Evolutionary conservation across 305 asterid species (phyloP), one percentile per base, ranked within the genome.

Genomic region (Coffea humblotiana): DNA sequence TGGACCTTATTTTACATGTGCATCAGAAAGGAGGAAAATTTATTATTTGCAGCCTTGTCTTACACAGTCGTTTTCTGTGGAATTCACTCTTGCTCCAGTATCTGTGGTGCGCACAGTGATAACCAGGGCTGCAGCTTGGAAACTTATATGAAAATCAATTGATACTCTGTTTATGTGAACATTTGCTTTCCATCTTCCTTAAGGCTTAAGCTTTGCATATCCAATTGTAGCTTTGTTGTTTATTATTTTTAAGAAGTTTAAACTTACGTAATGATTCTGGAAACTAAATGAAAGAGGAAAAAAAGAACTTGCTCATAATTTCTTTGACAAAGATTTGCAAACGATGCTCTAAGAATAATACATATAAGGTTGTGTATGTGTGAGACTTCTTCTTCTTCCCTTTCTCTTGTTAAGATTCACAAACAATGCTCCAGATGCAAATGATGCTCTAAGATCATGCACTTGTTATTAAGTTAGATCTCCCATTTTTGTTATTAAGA

Each of bases 71-170:
- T 94, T 97, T 75, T 90, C 98, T 61, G 85, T 96, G 95, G 98
- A 96, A 89, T 98, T 98, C 86, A 96, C 98, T 75, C 91, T 94
- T 80, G 98, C 98, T 83, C 99, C 99, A 23, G 98, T 92, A 74
- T 92, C 97, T 81, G 98, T 86, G 77, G 98, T 94, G 87, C 98
- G 98, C 84, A 96, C 97, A 76, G 94, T 96, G 98, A 96, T 98
- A 80, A 94, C 98, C 29, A 89, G 97, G 82, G 98, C 98, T 48
- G 99, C 99, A 80, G 98, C 99, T 87, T 93, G 94, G 97, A 98
- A 94, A 92, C 74, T 81, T 48, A 88, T 75, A 77, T 32, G 21
- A 63, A 29, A 8, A 19, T 78, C 63, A 63, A 63, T 14, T 47
- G 45, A 23, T 54, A 23, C 61, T 76, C 72, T 6, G 32, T 40